A percentile compares a stretch with the other conserved stretches of the same genome.
These are phyloP conservation scores for Penicillium sp. DNA, from an alignment of 2,329 filamentous ascomycete genomes.

Conservation along the genomic window DNA sequence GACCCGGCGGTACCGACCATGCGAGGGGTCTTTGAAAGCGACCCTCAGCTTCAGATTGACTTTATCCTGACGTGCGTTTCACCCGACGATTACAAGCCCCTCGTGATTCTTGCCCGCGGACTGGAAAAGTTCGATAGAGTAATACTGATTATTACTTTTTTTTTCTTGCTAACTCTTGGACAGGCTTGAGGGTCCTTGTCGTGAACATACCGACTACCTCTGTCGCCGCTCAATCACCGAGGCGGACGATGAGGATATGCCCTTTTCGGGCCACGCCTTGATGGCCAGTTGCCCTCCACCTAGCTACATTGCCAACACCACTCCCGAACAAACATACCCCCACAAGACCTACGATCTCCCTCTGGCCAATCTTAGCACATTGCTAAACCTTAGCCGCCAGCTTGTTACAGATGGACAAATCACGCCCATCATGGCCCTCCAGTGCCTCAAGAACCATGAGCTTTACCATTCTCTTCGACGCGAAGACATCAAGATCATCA, in stretches of 20 bases:
- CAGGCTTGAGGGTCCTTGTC: constrained; percentile 52
- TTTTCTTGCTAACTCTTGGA: constrained; percentile 2
- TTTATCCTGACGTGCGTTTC: constrained; percentile 43
- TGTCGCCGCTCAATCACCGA: constrained; percentile 67
- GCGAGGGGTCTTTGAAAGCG: constrained; percentile 40
- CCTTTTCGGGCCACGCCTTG: constrained; percentile 75
- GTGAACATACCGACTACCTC: constrained; percentile 64
- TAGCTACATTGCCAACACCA: constrained; percentile 51
- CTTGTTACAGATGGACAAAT: constrained; percentile 76
- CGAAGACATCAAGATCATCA: constrained; percentile 65
- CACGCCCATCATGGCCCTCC: constrained; percentile 93
- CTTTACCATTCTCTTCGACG: constrained; percentile 59
- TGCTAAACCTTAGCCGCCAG: constrained; percentile 76
- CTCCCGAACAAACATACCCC: constrained; percentile 50
- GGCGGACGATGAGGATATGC: constrained; percentile 55
- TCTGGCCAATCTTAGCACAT: constrained; percentile 68
- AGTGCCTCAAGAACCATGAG: constrained; percentile 68
- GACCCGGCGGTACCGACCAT: constrained; percentile 19
- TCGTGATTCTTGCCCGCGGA: not conserved
- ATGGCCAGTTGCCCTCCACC: constrained; percentile 88
- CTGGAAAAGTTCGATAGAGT: too few relatives aligned
- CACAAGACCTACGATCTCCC: constrained; percentile 75
- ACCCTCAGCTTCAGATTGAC: constrained; percentile 44
- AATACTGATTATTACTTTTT: not conserved
- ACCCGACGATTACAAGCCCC: not conserved